phyloP scores from a whole-genome alignment of 768 basidiomycete genomes.

The Chalciporus pseudorubinellus region DNA sequence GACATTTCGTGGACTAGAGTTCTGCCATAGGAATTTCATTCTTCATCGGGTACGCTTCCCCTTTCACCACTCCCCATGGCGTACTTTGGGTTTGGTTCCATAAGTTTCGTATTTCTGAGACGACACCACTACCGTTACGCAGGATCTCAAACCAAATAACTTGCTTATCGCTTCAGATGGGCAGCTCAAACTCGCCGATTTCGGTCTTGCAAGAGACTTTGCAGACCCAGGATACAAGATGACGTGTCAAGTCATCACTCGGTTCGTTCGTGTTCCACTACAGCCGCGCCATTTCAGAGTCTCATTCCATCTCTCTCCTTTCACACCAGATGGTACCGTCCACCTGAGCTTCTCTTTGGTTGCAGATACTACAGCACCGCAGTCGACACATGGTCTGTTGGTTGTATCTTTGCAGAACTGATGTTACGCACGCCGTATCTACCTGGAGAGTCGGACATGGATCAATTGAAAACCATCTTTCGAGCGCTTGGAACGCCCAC shows the following conservation, averaged over 20 bases:
- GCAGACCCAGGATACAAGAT: conserved; percentile 94
- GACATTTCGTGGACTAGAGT: conserved; percentile 97
- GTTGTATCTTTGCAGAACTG: conserved; percentile 96
- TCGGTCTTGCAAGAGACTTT: conserved; percentile 95
- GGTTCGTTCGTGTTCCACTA: conserved; percentile 48
- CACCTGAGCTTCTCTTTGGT: conserved; percentile 92
- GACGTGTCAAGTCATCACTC: conserved; percentile 97
- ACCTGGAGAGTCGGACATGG: conserved; percentile 94
- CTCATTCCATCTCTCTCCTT: background rate
- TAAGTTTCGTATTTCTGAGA: conserved; percentile 10
- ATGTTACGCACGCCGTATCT: conserved; percentile 96
- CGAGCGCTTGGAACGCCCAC: conserved; percentile 94
- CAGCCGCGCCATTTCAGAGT: background rate
- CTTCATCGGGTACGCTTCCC: conserved; percentile 76
- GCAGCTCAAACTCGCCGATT: conserved; percentile 95
- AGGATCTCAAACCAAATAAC: conserved; percentile 99
- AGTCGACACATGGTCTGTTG: conserved; percentile 96
- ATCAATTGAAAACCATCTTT: conserved; percentile 93
- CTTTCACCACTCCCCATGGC: conserved; percentile 10
- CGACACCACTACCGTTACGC: background rate
- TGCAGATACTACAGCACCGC: conserved; percentile 87
- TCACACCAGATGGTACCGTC: conserved; percentile 90
- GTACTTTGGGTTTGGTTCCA: conserved; percentile 3
- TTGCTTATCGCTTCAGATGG: conserved; percentile 89
- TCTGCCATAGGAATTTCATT: conserved; percentile 93